Conservation (phyloP, 1,284 basidiomycete genomes). For the Cryptococcus sp. region DNA sequence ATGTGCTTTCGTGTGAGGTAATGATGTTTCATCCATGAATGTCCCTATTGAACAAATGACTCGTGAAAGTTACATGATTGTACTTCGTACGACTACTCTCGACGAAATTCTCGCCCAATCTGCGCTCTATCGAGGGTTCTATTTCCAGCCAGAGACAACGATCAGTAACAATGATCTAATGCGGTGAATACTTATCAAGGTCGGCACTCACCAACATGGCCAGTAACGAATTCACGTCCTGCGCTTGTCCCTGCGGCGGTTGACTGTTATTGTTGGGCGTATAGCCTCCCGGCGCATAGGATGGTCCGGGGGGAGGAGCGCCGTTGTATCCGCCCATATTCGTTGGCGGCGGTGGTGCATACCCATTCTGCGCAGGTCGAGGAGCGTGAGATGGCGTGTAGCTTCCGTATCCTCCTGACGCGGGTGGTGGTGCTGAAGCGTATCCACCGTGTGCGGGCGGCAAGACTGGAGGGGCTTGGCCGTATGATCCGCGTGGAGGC, state of each 20-base stretch:
- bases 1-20: too few species aligned
- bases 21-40: too few species aligned
- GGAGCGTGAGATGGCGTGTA: conserved; percentile 1
- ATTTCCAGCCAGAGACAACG: too few species aligned
- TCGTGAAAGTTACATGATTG: too few species aligned
- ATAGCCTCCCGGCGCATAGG: neutral
- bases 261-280: too few species aligned
- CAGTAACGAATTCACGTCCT: conserved; percentile 21
- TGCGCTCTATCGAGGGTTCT: too few species aligned
- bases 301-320: conserved; percentile 10
- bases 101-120: too few species aligned
- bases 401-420: neutral
- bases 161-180: too few species aligned
- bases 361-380: neutral
- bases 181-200: too few species aligned
- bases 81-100: too few species aligned
- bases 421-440: neutral
- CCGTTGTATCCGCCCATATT: neutral
- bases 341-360: conserved; percentile 1
- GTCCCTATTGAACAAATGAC: too few species aligned
- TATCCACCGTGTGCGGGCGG: neutral
- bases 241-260: conserved; percentile 1
- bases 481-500: conserved; percentile 3
- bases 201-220: conserved; percentile 22
- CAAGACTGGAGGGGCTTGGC: neutral